Evolutionary conservation across 148 eudicot genomes (phyloP), one percentile per base, ranked within the genome.

Genomic region (Nyssa sinensis): DNA sequence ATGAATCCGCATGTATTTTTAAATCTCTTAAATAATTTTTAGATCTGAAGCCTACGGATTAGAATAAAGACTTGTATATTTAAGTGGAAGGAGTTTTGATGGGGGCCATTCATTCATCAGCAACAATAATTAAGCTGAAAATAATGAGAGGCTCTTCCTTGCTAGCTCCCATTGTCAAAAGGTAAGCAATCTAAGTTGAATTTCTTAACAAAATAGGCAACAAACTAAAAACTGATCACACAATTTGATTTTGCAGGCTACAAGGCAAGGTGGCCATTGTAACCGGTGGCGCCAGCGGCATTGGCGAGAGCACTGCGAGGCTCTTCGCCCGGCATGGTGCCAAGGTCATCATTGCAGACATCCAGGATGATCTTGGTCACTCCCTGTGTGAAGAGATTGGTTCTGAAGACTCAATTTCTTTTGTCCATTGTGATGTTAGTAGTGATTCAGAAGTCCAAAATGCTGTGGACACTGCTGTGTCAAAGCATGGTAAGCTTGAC

Each of bases 381-480:
- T 65, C 75, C 37, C 3, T 73, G 19, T 53, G 69, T 16, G 29
- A 34, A 21, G 69, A 66, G 5, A 66, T 66, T 19, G 51, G 30
- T 12, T 21, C 9, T 7, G 27, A 33, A 23, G 51, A 66, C 1
- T 13, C 47, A 17, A 37, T 62, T 31, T 69, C 82, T 3, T 80
- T 69, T 30, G 27, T 80, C 32, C 82, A 80, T 53, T 80, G 82
- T 24, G 71, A 80, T 37, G 79, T 75, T 39, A 80, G 72, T 2
- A 31, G 19, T 41, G 73, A 66, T 3, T 7, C 51, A 1, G 39
- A 76, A 14, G 76, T 80, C 67, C 17, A 66, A 67, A 49, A 60
- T 3, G 61, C 64, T 7, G 67, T 75, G 31, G 69, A 80, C 67
- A 29, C 24, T 5, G 66, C 80, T 27, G 58, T 81, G 5, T 19